These are phyloP conservation scores for Nannochloropsis salina DNA, from an alignment of 108 stramenopile genomes.

Conservation along the genomic window DNA sequence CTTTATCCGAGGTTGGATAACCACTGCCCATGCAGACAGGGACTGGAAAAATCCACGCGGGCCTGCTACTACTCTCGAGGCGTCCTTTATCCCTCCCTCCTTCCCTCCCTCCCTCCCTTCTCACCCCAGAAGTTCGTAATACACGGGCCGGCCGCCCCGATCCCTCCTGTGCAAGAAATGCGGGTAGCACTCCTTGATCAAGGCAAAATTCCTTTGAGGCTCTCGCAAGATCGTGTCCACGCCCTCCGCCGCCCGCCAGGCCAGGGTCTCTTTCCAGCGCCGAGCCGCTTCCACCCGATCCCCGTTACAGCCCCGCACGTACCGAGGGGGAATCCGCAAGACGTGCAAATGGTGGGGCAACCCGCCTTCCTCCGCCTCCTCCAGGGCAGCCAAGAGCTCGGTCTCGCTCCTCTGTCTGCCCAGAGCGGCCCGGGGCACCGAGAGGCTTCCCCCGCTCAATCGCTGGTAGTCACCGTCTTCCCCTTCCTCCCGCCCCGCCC, in stretches of 20 bases:
- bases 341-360: not conserved
- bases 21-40: not conserved
- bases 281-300: constrained; percentile 41
- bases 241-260: constrained; percentile 48
- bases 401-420: not conserved
- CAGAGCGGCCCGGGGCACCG: not conserved
- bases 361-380: not conserved
- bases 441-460: constrained; percentile 24
- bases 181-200: constrained; percentile 54
- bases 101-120: not conserved
- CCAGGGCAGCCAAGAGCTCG: not conserved
- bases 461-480: constrained; percentile 15
- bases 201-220: constrained; percentile 43
- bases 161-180: constrained; percentile 48
- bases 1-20: not conserved
- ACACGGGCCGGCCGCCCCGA: constrained; percentile 43
- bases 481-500: not conserved
- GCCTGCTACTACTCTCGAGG: not conserved
- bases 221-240: constrained; percentile 49
- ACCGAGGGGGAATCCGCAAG: constrained; percentile 32
- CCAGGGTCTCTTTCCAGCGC: constrained; percentile 52
- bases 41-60: not conserved
- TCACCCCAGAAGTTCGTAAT: constrained; percentile 42
- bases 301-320: constrained; percentile 45
- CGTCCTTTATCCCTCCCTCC: too few species aligned